Evolutionary conservation across 108 stramenopile genomes (phyloP), one percentile per base, ranked within the genome.

Genomic region (Cyclotella kingstonii): DNA sequence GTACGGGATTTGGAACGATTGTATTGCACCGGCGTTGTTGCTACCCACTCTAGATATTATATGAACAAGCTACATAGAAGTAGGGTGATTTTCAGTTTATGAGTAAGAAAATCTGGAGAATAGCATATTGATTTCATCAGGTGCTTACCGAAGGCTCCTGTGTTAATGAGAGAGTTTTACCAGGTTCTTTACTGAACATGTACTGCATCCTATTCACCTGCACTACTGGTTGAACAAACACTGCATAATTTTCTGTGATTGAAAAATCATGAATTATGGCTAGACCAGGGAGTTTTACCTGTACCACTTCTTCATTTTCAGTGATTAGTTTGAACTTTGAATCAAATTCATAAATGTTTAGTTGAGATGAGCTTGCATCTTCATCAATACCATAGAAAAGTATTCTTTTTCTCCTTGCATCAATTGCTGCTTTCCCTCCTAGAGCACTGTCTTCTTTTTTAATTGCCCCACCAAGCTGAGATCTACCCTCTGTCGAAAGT

Each of bases 331-430:
- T 83, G 52, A 93, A 93, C 8, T 82, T 80, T 48, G 70, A 56
- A 46, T 87, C 78, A 80, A 93, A 93, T 66, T 90, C 91, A 50
- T 81, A 86, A 26, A 86, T 31, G 8, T 77, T 86, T 36, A 93
- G 30, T 26, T 82, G 72, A 8, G 85, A 84, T 27, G 68, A 61
- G 27, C 58, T 64, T 11, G 73, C 63, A 35, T 80, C 80, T 63
- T 85, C 80, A 43, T 81, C 69, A 26, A 85, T 58, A 14, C 69
- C 68, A 66, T 86, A 89, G 43, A 93, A 83, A 17, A 89, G 34
- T 10, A 89, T 85, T 17, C 83, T 68, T 58, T 93, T 64, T n/a
- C 70, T 68, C 43, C 63, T 49, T 4, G 87, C 60, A 55, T 89
- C 85, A 53, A 77, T 59, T 0, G 70, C 79, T 38, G 84, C 83